These are phyloP conservation scores for Aegle marmelos DNA, from an alignment of 345 rosid genomes.

Conservation along the genomic window DNA sequence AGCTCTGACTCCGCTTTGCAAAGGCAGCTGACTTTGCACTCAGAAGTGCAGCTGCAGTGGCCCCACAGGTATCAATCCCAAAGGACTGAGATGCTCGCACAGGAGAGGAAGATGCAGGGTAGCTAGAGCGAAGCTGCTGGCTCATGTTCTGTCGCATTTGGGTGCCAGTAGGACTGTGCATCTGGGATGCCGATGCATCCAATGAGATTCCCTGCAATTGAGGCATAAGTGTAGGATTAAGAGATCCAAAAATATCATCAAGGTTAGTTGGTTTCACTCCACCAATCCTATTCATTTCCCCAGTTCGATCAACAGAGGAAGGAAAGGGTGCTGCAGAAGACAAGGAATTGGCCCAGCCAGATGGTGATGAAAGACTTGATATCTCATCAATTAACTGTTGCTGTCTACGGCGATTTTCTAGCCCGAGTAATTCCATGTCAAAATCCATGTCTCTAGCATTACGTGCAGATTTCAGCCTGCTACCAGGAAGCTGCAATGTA, in stretches of 20 bases:
- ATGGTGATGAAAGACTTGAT: conserved; percentile 52
- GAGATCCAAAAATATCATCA: conserved; percentile 58
- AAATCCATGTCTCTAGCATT: conserved; percentile 67
- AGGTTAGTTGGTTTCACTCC: conserved; percentile 64
- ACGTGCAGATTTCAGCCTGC: conserved; percentile 63
- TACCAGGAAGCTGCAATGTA: conserved; percentile 72
- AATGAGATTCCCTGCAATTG: conserved; percentile 45
- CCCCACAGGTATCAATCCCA: conserved; percentile 40
- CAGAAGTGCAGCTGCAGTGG: conserved; percentile 39
- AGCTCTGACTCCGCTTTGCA: conserved; percentile 69
- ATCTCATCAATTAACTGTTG: conserved; percentile 54
- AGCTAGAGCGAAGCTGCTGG: conserved; percentile 50
- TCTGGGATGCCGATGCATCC: conserved; percentile 29
- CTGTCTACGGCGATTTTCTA: conserved; percentile 31
- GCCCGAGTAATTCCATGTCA: conserved; percentile 39
- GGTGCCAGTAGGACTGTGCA: conserved; percentile 41
- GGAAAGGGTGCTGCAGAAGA: conserved; percentile 42
- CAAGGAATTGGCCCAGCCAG: conserved; percentile 54
- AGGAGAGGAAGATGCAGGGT: conserved; percentile 48
- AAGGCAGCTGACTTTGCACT: conserved; percentile 66
- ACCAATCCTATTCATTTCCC: conserved; percentile 54
- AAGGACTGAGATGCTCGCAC: conserved; percentile 40
- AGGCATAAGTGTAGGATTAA: conserved; percentile 34
- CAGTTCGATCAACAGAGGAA: conserved; percentile 34
- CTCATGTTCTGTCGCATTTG: conserved; percentile 49